Percentiles rank a stretch among this genome's conserved stretches.
These are phyloP conservation scores for Ramichloridium luteum DNA, from an alignment of 2,329 filamentous ascomycete genomes.

Conservation along the genomic window DNA sequence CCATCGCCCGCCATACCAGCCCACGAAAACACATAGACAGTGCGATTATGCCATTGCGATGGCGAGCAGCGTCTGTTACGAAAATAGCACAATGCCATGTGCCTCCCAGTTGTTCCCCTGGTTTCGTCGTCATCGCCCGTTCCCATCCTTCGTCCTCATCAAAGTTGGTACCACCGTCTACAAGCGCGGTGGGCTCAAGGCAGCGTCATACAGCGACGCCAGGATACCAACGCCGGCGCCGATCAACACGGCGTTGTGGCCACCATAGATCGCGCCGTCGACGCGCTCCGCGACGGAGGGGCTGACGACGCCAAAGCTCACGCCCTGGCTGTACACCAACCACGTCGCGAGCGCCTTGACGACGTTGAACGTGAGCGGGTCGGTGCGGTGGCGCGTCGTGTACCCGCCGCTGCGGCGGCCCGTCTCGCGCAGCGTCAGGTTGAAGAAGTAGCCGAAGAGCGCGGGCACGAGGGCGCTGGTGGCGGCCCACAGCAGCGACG, in stretches of 20 bases:
- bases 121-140: too few species aligned
- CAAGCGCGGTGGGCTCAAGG: too few species aligned
- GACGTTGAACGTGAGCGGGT: conserved; percentile 84
- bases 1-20: too few species aligned
- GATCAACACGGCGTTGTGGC: conserved; percentile 56
- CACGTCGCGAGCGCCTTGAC: conserved; percentile 73
- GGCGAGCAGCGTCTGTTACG: too few species aligned
- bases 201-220: conserved; percentile 64
- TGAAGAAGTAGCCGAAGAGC: conserved; percentile 76
- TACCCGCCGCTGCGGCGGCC: conserved; percentile 28
- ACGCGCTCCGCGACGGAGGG: conserved; percentile 50
- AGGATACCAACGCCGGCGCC: conserved; percentile 56
- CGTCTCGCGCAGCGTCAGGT: conserved; percentile 53
- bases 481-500: conserved; percentile 57
- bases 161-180: too few species aligned
- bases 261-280: conserved; percentile 55
- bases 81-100: too few species aligned
- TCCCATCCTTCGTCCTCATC: too few species aligned
- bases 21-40: too few species aligned
- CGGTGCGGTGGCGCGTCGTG: conserved; percentile 49
- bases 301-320: conserved; percentile 51
- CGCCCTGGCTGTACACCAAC: conserved; percentile 61
- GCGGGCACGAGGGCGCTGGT: conserved; percentile 62
- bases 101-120: too few species aligned
- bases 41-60: too few species aligned